A percentile compares a stretch with the other conserved stretches of the same genome.
These are phyloP conservation scores for Seminavis robusta DNA, from an alignment of 108 stramenopile genomes.

Conservation along the genomic window DNA sequence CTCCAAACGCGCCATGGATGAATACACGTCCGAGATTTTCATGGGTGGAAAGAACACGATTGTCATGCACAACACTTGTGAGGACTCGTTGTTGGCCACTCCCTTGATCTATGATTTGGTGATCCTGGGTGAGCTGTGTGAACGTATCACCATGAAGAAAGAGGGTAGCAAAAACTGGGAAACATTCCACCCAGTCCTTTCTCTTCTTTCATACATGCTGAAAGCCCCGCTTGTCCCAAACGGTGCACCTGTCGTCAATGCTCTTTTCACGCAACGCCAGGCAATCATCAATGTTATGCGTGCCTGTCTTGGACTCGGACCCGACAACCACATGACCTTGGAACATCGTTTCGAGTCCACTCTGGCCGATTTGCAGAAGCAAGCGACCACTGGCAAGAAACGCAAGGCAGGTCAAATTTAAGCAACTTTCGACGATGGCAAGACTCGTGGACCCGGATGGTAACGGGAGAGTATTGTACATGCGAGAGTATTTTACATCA, in stretches of 20 bases:
- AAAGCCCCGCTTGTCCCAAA: conserved; percentile 96
- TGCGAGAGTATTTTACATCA: no score
- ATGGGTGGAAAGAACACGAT: conserved; percentile 98
- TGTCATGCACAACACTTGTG: conserved; percentile 99
- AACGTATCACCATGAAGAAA: conserved; percentile 84
- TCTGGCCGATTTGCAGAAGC: conserved; percentile 34
- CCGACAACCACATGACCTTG: conserved; percentile 94
- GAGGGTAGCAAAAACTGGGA: conserved; percentile 72
- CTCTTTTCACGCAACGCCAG: conserved; percentile 94
- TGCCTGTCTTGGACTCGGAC: conserved; percentile 91
- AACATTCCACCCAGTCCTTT: conserved; percentile 92
- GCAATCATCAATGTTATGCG: conserved; percentile 94
- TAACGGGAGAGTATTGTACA: no score
- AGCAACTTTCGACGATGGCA: no score
- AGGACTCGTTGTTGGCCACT: conserved; percentile 95
- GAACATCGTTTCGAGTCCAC: conserved; percentile 88
- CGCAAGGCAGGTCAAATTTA: background rate
- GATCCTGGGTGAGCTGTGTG: conserved; percentile 90
- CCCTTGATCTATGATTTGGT: conserved; percentile 97
- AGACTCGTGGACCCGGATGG: no score
- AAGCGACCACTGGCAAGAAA: conserved; percentile 8
- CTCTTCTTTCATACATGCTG: conserved; percentile 95
- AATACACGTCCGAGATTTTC: conserved; percentile 98
- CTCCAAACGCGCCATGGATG: conserved; percentile 99
- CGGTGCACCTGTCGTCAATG: conserved; percentile 97